phyloP scores from a whole-genome alignment of 805 yeast species.

The Maudiozyma serrabonitensis region DNA sequence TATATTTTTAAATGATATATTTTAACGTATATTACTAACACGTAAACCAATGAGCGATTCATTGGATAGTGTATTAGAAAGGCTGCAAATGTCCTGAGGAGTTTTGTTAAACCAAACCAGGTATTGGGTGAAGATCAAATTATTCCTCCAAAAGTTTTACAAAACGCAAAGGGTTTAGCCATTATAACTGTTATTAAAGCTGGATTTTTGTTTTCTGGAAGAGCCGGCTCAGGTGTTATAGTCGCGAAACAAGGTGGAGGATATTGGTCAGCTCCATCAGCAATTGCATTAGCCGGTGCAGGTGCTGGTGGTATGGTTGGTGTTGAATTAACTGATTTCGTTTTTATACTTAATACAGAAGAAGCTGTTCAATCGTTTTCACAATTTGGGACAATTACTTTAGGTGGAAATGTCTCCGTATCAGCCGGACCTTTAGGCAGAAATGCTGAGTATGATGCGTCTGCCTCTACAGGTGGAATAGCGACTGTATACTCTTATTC shows the following conservation, averaged over 20 bases:
- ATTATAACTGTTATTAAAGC: conserved; percentile 92
- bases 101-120: conserved; percentile 92
- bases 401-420: conserved; percentile 90
- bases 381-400: conserved; percentile 84
- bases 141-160: conserved; percentile 80
- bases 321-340: conserved; percentile 93
- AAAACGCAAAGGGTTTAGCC: conserved; percentile 88
- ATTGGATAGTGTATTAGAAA: conserved; percentile 31
- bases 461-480: conserved; percentile 77
- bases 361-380: conserved; percentile 92
- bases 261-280: conserved; percentile 95
- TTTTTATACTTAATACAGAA: conserved; percentile 77
- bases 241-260: conserved; percentile 93
- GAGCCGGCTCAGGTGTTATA: conserved; percentile 95
- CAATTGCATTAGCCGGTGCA: conserved; percentile 94
- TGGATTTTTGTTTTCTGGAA: conserved; percentile 90
- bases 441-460: conserved; percentile 94
- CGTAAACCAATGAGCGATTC: too few species aligned
- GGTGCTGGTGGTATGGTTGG: conserved; percentile 99
- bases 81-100: conserved; percentile 84
- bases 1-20: neutral
- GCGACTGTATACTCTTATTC: conserved; percentile 92
- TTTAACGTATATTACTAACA: neutral
- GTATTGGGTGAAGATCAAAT: conserved; percentile 78
- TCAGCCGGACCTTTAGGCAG: conserved; percentile 98